Conservation (phyloP, 2,329 filamentous ascomycete genomes). For the Aspergillus fumigatus region DNA sequence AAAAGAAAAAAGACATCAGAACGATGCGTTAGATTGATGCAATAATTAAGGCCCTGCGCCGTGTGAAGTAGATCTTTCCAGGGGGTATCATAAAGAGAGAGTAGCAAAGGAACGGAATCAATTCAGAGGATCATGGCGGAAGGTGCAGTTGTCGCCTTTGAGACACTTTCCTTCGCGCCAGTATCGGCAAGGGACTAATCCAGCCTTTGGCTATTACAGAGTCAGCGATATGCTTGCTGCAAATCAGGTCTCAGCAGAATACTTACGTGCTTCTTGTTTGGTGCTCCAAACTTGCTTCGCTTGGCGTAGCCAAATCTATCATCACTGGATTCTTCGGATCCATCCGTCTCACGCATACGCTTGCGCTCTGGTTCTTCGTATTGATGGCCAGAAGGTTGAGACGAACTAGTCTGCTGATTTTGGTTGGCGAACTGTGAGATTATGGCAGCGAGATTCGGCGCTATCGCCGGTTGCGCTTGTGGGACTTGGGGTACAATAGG, state of each 20-base stretch:
- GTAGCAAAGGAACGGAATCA: slow-evolving; percentile 3
- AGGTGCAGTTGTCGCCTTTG: slow-evolving; percentile 51
- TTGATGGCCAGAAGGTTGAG: slow-evolving; percentile 14
- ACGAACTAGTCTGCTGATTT: slow-evolving; percentile 16
- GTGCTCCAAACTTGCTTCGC: slow-evolving; percentile 30
- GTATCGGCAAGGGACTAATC: slow-evolving; percentile 48
- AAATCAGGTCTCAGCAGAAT: background rate
- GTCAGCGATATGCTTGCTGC: slow-evolving; percentile 8
- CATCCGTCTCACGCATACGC: slow-evolving; percentile 31
- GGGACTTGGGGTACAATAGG: slow-evolving; percentile 20
- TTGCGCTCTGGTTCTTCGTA: slow-evolving; percentile 42
- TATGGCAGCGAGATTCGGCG: slow-evolving; percentile 33
- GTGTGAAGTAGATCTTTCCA: slow-evolving; percentile 1
- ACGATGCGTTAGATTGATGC: background rate
- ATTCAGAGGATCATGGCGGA: slow-evolving; percentile 39
- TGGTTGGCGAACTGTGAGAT: slow-evolving; percentile 29
- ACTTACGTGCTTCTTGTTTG: slow-evolving; percentile 38
- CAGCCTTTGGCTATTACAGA: slow-evolving; percentile 36
- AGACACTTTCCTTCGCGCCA: slow-evolving; percentile 51
- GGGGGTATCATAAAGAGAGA: slow-evolving; percentile 14
- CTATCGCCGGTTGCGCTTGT: slow-evolving; percentile 24
- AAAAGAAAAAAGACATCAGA: background rate
- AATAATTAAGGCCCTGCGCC: background rate
- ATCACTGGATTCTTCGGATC: slow-evolving; percentile 30
- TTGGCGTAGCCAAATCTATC: slow-evolving; percentile 30